Conservation (phyloP, 176 grass and related monocot species). For the Oryza glumipatula region DNA sequence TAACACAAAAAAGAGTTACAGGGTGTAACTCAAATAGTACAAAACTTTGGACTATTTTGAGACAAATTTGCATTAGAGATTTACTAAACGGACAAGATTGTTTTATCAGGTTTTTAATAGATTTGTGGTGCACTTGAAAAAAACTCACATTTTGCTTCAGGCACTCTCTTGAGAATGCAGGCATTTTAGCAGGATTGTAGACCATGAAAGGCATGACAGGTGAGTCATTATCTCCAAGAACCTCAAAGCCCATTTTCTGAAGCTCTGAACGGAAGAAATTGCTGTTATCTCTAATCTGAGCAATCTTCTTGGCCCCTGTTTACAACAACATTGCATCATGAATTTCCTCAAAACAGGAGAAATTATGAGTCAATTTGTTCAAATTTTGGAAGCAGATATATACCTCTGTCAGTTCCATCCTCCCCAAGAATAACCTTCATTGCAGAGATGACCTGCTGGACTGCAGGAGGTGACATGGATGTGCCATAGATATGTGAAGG, state of each 20-base stretch:
- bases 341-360: conserved; percentile 29
- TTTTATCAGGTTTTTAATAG: neutral
- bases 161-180: conserved; percentile 97
- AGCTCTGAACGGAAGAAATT: conserved; percentile 96
- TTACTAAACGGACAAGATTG: neutral
- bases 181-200: conserved; percentile 97
- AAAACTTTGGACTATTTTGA: neutral
- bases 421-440: conserved; percentile 90
- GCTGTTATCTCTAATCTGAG: conserved; percentile 90
- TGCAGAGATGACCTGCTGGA: conserved; percentile 91
- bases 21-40: neutral
- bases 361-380: neutral
- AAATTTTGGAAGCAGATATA: neutral
- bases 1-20: neutral
- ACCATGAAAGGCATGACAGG: conserved; percentile 99
- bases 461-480: conserved; percentile 96
- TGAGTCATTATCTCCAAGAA: conserved; percentile 95
- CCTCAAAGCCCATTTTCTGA: conserved; percentile 97
- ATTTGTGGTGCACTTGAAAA: neutral
- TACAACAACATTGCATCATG: conserved; percentile 35
- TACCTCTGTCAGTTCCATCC: conserved; percentile 93
- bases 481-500: conserved; percentile 96
- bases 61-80: neutral
- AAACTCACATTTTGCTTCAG: conserved; percentile 80
- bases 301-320: conserved; percentile 84